These are phyloP conservation scores for Botrytis medusae DNA, from an alignment of 2,329 filamentous ascomycete genomes.

Conservation along the genomic window DNA sequence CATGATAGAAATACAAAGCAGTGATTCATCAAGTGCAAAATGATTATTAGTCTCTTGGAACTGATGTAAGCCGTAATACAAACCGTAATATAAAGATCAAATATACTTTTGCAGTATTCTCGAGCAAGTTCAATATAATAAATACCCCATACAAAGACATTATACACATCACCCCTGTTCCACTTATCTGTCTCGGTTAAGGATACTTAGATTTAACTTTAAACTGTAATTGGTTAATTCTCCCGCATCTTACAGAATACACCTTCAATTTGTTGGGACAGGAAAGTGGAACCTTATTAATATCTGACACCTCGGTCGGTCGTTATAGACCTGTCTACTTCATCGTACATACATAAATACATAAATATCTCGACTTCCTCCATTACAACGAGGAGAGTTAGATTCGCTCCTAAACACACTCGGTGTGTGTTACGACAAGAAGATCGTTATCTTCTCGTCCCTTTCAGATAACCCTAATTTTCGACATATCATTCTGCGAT, in stretches of 20 bases:
- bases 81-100: not conserved
- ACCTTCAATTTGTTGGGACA: conserved; percentile 19
- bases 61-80: not conserved
- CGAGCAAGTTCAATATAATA: not conserved
- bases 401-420: conserved; percentile 3
- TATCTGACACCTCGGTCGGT: conserved; percentile 13
- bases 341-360: conserved; percentile 11
- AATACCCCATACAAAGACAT: not conserved
- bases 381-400: conserved; percentile 2
- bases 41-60: not conserved
- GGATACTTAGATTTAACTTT: not conserved
- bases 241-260: not conserved
- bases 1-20: not conserved
- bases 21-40: not conserved
- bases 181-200: conserved; percentile 14
- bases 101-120: not conserved
- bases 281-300: conserved; percentile 10
- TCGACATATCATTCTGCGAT: conserved; percentile 6
- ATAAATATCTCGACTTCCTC: conserved; percentile 17
- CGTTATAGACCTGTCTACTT: conserved; percentile 10
- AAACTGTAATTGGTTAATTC: conserved; percentile 9
- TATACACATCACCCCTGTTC: conserved; percentile 17
- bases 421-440: conserved; percentile 17
- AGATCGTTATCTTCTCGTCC: conserved; percentile 13
- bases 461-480: not conserved